phyloP scores from a whole-genome alignment of 331 rosid species.

The Quercus phellos region DNA sequence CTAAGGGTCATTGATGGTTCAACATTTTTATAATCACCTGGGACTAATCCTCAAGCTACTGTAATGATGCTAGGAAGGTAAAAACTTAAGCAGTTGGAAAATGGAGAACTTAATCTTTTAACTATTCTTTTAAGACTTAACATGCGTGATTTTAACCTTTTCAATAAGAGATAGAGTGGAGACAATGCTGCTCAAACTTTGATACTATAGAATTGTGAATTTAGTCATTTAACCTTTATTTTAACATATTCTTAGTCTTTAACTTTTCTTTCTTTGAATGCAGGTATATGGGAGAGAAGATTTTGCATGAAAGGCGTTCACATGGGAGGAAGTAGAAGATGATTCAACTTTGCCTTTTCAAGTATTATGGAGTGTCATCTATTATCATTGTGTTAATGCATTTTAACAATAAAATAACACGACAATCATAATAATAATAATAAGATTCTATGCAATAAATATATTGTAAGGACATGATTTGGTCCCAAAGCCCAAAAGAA shows the following conservation, averaged over 20 bases:
- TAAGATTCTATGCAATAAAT: no score
- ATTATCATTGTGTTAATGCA: background rate
- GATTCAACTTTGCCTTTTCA: background rate
- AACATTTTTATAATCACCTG: constrained; percentile 51
- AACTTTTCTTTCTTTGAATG: background rate
- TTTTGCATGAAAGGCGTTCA: constrained; percentile 28
- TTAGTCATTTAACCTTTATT: no score
- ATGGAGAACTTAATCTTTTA: no score
- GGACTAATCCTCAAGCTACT: constrained; percentile 75
- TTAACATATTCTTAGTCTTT: no score
- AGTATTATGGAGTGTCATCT: background rate
- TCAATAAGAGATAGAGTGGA: no score
- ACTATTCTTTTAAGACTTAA: background rate
- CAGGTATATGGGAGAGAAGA: constrained; percentile 65
- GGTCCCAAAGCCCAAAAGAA: no score
- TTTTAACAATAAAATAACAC: no score
- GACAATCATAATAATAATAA: no score
- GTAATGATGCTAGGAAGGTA: constrained; percentile 84
- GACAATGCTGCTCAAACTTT: no score
- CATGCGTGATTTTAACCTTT: background rate
- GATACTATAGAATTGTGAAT: no score
- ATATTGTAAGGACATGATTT: no score
- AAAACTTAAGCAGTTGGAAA: no score
- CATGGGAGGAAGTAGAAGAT: constrained; percentile 9
- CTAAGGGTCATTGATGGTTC: constrained; percentile 73